Conservation (phyloP, 371 early-diverging fungal genomes). For the Dichotomocladium elegans region DNA sequence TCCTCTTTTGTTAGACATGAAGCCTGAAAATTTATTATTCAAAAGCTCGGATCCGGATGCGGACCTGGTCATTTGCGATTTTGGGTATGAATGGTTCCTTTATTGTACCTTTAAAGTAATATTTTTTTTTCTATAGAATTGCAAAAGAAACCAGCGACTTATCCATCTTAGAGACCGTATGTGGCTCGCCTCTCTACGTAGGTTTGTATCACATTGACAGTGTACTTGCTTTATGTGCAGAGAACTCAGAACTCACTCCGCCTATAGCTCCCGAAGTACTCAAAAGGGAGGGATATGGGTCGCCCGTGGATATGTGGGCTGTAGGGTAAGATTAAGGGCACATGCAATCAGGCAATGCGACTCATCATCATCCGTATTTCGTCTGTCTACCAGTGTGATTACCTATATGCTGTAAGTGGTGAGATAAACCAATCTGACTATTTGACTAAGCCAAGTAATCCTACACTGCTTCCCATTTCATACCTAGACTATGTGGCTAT, state of each 20-base stretch:
- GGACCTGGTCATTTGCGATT: constrained; percentile 59
- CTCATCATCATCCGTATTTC: too few species aligned
- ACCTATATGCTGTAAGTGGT: constrained; percentile 62
- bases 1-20: constrained; percentile 51
- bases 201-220: constrained; percentile 11
- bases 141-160: constrained; percentile 7
- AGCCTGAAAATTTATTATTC: constrained; percentile 79
- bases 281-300: constrained; percentile 3
- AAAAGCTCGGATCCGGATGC: constrained; percentile 56
- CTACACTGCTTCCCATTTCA: too few species aligned
- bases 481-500: constrained; percentile 51
- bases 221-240: too few species aligned
- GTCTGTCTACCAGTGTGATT: constrained; percentile 50
- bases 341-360: too few species aligned
- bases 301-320: constrained; percentile 22
- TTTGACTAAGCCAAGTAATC: too few species aligned
- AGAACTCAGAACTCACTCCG: background rate
- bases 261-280: constrained; percentile 78
- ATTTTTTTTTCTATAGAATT: background rate
- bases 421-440: too few species aligned
- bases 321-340: constrained; percentile 51
- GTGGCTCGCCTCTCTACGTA: constrained; percentile 59
- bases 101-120: too few species aligned
- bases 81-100: constrained; percentile 51
- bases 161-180: constrained; percentile 40